Evolutionary conservation across 164 flowering plant genomes (phyloP), one percentile per base, ranked within the genome.

Genomic region (Annona cherimola): DNA sequence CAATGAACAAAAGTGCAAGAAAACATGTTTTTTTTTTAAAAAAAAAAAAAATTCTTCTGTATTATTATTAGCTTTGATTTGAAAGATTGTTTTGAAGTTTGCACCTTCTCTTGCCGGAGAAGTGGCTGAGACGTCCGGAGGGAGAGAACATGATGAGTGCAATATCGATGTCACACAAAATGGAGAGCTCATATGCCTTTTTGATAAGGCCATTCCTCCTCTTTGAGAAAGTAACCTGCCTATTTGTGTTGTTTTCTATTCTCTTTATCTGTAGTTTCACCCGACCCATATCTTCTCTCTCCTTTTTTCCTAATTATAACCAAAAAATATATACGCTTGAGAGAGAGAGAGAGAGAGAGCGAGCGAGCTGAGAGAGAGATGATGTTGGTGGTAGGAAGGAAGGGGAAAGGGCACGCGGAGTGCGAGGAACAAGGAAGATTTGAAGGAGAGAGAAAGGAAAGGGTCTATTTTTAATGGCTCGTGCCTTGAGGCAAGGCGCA

Each of bases 131-230:
- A 2, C 88, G 85, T 5, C 82, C 85, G 45, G 94, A 89, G 35
- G 91, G 90, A 63, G 91, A 86, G 78, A 88, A 88, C 89, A 87
- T 87, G 74, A 90, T 83, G 20, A 90, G 90, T 41, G 90, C 92
- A 55, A 90, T 83, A 72, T 88, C 94, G 40, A 88, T 87, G 68
- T 88, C 92, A 43, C 92, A 89, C 0, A 89, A 88, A 72, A 89
- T 77, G 4, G 90, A 85, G 43, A 89, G 85, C 74, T 89, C 94
- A 63, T 89, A 88, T 6, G 94, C 94, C 42, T 89, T 89, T 75
- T 89, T 89, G 61, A 88, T 86, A 79, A 90, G 88, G 44, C 94
- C 94, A 85, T 90, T 90, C 70, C 92, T 81, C 11, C 94, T 84
- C 76, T 88, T 90, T 12, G 94, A 88, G 73, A 87, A 90, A 2